Evolutionary conservation across 768 basidiomycete genomes (phyloP), one percentile per base, ranked within the genome.

Genomic region (Lactifluus pinguis): DNA sequence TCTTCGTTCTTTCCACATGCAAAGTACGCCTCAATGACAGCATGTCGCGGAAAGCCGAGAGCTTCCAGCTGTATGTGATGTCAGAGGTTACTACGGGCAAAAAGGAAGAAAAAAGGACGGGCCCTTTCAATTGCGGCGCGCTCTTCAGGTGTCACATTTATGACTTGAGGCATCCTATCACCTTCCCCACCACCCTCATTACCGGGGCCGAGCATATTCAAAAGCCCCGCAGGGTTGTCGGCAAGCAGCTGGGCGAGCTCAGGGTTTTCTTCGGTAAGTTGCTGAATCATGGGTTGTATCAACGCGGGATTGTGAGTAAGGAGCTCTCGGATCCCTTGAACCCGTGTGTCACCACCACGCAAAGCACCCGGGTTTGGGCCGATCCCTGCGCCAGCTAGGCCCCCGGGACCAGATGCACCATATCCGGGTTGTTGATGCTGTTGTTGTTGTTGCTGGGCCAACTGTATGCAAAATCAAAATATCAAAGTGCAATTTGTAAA

Each of bases 1-100:
- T 98, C 93, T 74, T 98, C 97, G 69, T 98, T 93, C 80, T 91
- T 93, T 72, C 93, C 97, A 72, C 95, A 98, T 2, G 86, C 89
- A 70, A 95, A 83, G 74, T 90, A 99, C 1, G 97, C 97, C 72
- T 98, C 83, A 39, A 95, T 75, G n/a, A 80, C 95, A 0, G 77
- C 76, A 48, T 93, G 79, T 44, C 92, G 81, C 17, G 89, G 72
- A 72, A 99, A 98, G 0, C 97, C 95, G 49, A 98, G 83, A 1
- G 76, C 86, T 74, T 91, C 83, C 63, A 97, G 77, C 95, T 97
- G 45, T 19, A 65, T 2, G 38, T 17, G 32, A 38, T 32, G 21
- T 53, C 53, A 42, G 32, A 53, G 6, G 47, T 7, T 38, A n/a
- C 11, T 1, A 44, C 21, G 7, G 10, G 11, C 13, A 44, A 17